Base-by-base conservation (phyloP, 257 asterid species). In the Pogostemon cablin region DNA sequence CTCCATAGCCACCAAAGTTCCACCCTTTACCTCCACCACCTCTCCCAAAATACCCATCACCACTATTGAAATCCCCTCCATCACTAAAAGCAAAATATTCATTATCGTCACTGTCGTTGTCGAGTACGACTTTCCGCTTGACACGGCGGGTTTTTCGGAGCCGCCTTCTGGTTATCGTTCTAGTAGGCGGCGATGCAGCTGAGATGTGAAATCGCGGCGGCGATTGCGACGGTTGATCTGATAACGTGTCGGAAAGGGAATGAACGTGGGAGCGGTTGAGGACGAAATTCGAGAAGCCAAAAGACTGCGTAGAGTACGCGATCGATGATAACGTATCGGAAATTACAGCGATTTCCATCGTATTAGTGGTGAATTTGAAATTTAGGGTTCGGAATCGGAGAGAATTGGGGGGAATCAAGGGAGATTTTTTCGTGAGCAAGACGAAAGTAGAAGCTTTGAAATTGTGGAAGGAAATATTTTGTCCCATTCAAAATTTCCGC, bases 1-100 rank as follows among this genome's bases (percentile, higher is more conserved):
- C 87, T 57, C 90, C 96, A 71, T 79, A 50, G 54, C 93, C 96
- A 17, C 81, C 90, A 43, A 71, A 90, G 62, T 84, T 87, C 97
- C 98, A 84, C 41, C 89, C 86, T 17, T 78, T 82, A 3, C 86
- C 84, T 10, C 92, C 90, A 4, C 90, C 87, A 2, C 83, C 78
- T 44, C 82, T 49, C 58, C 95, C 91, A 3, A 89, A 85, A 57
- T 78, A 79, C 4, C 88, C 79, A 63, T 65, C 86, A 7, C 82
- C 85, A 38, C 49, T 68, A 37, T 20, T 55, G 37, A 11, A 63
- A 46, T 50, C 81, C 17, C 86, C 93, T 40, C 86, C 90, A 17
- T 64, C 87, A 15, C 77, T 69, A 37, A 80, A 83, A 48, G 40
- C 76, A 47, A 76, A 82, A 43, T 64, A 65, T 0, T 67, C 83